Evolutionary conservation across 345 rosid species (phyloP), one percentile per base, ranked within the genome.

Genomic region (Geranium rotundifolium): DNA sequence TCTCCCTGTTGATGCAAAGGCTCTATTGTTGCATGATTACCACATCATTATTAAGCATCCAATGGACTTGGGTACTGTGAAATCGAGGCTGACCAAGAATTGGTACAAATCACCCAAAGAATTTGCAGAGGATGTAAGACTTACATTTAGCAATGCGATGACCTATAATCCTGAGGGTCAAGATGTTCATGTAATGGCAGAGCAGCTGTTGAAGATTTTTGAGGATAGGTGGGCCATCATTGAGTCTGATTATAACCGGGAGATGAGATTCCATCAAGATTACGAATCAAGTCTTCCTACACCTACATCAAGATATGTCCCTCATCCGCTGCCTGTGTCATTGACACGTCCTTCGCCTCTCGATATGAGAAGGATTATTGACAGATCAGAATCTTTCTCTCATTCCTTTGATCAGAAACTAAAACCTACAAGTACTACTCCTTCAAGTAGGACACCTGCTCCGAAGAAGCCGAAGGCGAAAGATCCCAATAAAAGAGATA

Each of bases 91-190:
- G 62, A 79, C 64, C 66, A 84, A 82, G 73, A 88, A 92, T 73
- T 63, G 86, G 83, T 92, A 92, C 83, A 87, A 90, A 84, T 84
- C 91, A 0, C 93, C 95, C 0, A 84, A 82, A 75, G 96, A 87
- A 70, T 92, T 92, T 72, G 98, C 98, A 5, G 98, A 89, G 70
- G 95, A 93, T 79, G 99, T 93, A 62, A 93, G 99, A 78, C 96
- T 90, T 71, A 95, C 99, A 54, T 95, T 95, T 74, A 80, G 65
- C 70, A 95, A 95, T 71, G 99, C 97, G 50, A 80, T 95, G 99
- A 88, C 74, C 41, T 95, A 95, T 76, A 95, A 95, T 74, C 96
- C 99, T 1, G 60, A 76, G 74, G 99, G 99, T 65, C 99, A 95
- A 80, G 99, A 95, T 86, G 99, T 86, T 71, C 88, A 95, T 64